Percentiles rank a stretch among this genome's conserved stretches.
These are phyloP conservation scores for Gastrodia elata DNA, from an alignment of 106 monocot species.

Conservation along the genomic window DNA sequence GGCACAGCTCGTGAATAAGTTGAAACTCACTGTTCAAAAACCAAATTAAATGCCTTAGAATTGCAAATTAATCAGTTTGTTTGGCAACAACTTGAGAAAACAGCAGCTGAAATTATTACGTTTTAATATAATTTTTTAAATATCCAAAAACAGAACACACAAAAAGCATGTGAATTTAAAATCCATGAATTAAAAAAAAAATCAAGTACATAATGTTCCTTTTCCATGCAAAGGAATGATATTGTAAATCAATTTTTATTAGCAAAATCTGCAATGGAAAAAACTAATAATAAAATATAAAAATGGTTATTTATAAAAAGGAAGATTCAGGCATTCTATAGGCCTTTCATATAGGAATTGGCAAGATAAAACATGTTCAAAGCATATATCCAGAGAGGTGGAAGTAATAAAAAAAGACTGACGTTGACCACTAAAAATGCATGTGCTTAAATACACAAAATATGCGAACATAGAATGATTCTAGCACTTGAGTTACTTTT, in stretches of 20 bases:
- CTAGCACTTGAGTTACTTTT: background rate
- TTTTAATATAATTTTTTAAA: background rate
- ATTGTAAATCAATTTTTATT: background rate
- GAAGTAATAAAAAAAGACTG: background rate
- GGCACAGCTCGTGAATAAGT: slow-evolving; percentile 95
- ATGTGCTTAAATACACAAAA: background rate
- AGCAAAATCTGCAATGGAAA: too few relatives aligned
- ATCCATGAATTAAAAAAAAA: background rate
- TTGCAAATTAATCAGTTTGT: background rate
- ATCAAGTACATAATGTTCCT: background rate
- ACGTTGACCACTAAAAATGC: background rate
- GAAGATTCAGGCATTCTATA: background rate
- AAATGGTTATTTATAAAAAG: background rate
- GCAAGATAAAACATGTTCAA: background rate
- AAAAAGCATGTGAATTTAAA: background rate
- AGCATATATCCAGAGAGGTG: background rate
- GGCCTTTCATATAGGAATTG: background rate
- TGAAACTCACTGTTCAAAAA: slow-evolving; percentile 82
- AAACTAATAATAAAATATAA: background rate
- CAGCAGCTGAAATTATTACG: background rate
- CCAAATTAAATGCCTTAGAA: background rate
- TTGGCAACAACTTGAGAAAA: background rate
- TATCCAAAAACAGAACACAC: background rate
- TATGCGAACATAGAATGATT: background rate
- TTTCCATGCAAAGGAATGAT: background rate